Evolutionary conservation across 345 rosid genomes (phyloP), one percentile per base, ranked within the genome.

Genomic region (Abelmoschus esculentus): DNA sequence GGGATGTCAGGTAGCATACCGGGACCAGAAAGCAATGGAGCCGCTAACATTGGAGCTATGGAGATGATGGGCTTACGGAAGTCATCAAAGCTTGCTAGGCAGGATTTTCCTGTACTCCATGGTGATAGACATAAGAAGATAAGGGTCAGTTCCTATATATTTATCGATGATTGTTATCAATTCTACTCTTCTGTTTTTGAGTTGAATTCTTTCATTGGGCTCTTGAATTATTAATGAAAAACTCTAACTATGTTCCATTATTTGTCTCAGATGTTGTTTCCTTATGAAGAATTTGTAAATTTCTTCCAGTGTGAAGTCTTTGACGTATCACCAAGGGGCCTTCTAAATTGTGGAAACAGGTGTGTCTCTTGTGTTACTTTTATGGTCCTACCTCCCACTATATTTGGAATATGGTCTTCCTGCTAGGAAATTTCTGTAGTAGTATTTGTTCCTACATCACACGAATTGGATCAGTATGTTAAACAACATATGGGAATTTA

Each of bases 281-380:
- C 95, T 46, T 90, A 90, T 38, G 97, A 85, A 79, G 92, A 80
- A 76, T 90, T 85, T 83, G 75, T 87, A 70, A 83, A 76, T 75
- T 83, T 88, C 74, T 90, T 88, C 75, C 91, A 81, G 56, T 86
- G 81, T 67, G 88, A 85, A 71, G 82, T 81, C 69, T 79, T 85
- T 71, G 77, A 76, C 78, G 78, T 88, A 67, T 84, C 82, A 59
- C 97, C 97, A 36, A 88, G 92, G 81, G 97, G 97, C 5, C 97
- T 90, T 55, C 73, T 88, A 64, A 90, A 90, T 80, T 85, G 90
- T 57, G 97, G 97, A 70, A 90, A 90, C 87, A 90, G 95, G 95
- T 87, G 74, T 87, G 73, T 19, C 8, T 22, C 10, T 22, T 5
- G 13, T 14, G 59, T 72, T 34, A 56, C 7, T 61, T 3, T 38